phyloP scores from a whole-genome alignment of 257 asterid species.

The Nyctanthes arbortristis region DNA sequence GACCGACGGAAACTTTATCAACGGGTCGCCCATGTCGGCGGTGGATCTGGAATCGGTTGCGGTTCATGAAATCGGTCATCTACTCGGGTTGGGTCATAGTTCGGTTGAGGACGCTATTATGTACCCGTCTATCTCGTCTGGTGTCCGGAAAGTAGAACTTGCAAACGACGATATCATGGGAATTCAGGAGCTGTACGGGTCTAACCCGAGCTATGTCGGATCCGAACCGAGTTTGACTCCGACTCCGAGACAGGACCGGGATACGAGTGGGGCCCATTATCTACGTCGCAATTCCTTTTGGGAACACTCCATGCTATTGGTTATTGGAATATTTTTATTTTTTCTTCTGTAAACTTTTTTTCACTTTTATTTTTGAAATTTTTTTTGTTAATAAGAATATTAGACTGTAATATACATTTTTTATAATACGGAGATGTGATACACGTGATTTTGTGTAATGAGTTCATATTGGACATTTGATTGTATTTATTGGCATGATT shows the following conservation, averaged over 20 bases:
- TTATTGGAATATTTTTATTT: conserved; percentile 25
- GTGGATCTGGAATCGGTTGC: conserved; percentile 91
- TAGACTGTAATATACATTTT: no score
- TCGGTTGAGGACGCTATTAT: conserved; percentile 72
- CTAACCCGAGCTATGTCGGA: conserved; percentile 66
- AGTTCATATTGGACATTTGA: no score
- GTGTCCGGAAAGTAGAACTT: conserved; percentile 63
- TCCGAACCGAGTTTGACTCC: conserved; percentile 36
- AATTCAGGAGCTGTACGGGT: conserved; percentile 66
- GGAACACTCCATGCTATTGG: conserved; percentile 3
- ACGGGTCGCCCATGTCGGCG: conserved; percentile 43
- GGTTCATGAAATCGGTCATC: conserved; percentile 90
- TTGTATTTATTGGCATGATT: no score
- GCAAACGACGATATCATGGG: conserved; percentile 60
- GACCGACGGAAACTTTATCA: conserved; percentile 50
- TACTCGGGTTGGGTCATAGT: conserved; percentile 90
- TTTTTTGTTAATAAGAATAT: neutral
- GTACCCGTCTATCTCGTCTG: conserved; percentile 74
- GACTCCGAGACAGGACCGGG: conserved; percentile 43
- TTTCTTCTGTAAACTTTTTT: conserved; percentile 21
- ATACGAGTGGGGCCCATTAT: conserved; percentile 34
- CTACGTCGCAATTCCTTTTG: conserved; percentile 17
- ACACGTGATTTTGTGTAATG: neutral
- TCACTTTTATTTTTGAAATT: neutral
- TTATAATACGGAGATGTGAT: neutral